Evolutionary conservation across 2,329 filamentous ascomycete genomes (phyloP), one percentile per base, ranked within the genome.

Genomic region (Sarocladium brachiariae): DNA sequence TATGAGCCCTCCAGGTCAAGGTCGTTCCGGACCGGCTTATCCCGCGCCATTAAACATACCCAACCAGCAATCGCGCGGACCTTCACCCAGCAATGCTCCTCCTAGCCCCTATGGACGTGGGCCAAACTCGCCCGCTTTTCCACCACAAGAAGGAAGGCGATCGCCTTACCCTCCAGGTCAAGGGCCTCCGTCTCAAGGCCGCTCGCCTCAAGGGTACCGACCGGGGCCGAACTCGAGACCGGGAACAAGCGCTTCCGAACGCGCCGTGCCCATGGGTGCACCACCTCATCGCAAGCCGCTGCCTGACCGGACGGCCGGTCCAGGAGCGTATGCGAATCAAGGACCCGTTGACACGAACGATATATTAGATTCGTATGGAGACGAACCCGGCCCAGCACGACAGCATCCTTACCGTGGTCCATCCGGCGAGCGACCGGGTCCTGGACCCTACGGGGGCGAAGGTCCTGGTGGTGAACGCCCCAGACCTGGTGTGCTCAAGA

Each of bases 401-500:
- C 46, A 49, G 16, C 46, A 49, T 16, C 46, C 30, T 18, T 49
- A 49, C 21, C 30, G 46, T 14, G 46, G 31, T 5, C 46, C 46
- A 6, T 19, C 46, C 8, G 19, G 30, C 18, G 52, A 46, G 21
- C 34, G 41, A 16, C 49, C 16, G 24, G 49, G 53, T 11, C 54
- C 56, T 14, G 55, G 39, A 51, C 53, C 16, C 16, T 33, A 21
- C 16, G 43, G 43, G 10, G 25, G 19, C 25, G 43, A 47, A 4
- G 27, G 43, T 10, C 16, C 25, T 13, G 43, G 43, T 81, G 80
- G 43, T 77, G 84, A 89, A 51, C 80, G 78, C 52, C 86, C 87
- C 14, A 79, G 92, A 55, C 86, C 87, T 55, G 91, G 91, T 46
- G 83, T 91, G 6, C 72, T 92, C 63, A 90, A 86, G 63, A 89